phyloP scores from a whole-genome alignment of 1,139 yeast genomes.

The Lipomyces yarrowii region DNA sequence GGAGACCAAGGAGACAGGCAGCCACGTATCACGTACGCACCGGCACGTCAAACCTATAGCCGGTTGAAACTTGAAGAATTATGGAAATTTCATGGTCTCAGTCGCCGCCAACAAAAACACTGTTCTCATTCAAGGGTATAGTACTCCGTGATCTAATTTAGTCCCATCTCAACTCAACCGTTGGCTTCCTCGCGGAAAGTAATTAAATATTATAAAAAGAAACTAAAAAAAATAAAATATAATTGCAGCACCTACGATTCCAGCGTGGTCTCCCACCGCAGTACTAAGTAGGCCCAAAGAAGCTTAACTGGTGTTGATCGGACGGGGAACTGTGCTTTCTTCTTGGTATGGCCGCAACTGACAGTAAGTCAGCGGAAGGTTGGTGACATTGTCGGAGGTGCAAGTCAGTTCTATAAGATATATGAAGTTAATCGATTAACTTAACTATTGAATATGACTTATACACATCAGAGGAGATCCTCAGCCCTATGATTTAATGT shows the following conservation, averaged over 20 bases:
- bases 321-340: not conserved
- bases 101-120: too few relatives aligned
- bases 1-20: too few relatives aligned
- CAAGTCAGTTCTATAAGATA: not conserved
- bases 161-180: not conserved
- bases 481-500: too few relatives aligned
- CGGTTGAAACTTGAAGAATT: too few relatives aligned
- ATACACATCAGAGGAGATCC: too few relatives aligned
- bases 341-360: constrained; percentile 2
- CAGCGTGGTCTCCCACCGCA: constrained; percentile 2
- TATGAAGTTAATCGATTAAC: too few relatives aligned
- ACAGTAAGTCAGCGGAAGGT: not conserved
- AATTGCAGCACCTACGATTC: constrained; percentile 1
- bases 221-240: not conserved
- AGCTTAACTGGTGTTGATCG: not conserved
- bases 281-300: constrained; percentile 1
- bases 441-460: too few relatives aligned
- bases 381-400: not conserved
- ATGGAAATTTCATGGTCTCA: too few relatives aligned
- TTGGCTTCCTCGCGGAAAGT: not conserved
- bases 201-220: not conserved
- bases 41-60: too few relatives aligned
- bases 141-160: too few relatives aligned
- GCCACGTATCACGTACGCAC: too few relatives aligned
- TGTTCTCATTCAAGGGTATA: not conserved